Evolutionary conservation across 2,329 filamentous ascomycete species (phyloP).

Genomic region (Calycina herbarum): DNA sequence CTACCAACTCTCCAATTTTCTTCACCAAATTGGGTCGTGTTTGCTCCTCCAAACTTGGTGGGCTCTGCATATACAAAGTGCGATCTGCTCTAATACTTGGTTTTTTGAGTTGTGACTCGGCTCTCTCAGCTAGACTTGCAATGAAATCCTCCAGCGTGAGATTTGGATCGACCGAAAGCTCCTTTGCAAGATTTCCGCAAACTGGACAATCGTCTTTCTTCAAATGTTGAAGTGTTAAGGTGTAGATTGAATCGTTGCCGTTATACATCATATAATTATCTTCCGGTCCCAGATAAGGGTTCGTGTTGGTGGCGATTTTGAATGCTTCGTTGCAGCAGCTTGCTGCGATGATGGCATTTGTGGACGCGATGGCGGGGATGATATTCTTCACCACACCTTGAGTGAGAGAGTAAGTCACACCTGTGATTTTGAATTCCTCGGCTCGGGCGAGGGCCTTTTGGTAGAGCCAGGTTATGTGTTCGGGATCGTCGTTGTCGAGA

Average conservation of each 20-base stretch:
- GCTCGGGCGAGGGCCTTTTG: conserved; percentile 79
- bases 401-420: conserved; percentile 92
- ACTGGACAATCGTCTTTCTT: conserved; percentile 94
- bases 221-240: conserved; percentile 94
- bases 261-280: conserved; percentile 99
- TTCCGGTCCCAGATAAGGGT: conserved; percentile 74
- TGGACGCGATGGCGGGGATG: conserved; percentile 96
- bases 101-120: conserved; percentile 91
- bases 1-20: conserved; percentile 75
- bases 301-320: conserved; percentile 83
- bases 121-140: conserved; percentile 76
- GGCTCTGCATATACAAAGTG: conserved; percentile 87
- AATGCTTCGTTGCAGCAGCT: conserved; percentile 96
- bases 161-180: conserved; percentile 68
- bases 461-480: conserved; percentile 97
- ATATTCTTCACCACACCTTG: conserved; percentile 99
- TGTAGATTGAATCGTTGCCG: conserved; percentile 93
- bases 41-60: conserved; percentile 77
- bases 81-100: conserved; percentile 82
- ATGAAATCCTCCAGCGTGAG: conserved; percentile 81
- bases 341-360: conserved; percentile 94
- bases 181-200: conserved; percentile 80
- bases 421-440: conserved; percentile 83
- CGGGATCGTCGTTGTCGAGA: conserved; percentile 93
- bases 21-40: conserved; percentile 80